Base-by-base conservation (phyloP, 441 rosid genomes). In the Biscutella laevigata region DNA sequence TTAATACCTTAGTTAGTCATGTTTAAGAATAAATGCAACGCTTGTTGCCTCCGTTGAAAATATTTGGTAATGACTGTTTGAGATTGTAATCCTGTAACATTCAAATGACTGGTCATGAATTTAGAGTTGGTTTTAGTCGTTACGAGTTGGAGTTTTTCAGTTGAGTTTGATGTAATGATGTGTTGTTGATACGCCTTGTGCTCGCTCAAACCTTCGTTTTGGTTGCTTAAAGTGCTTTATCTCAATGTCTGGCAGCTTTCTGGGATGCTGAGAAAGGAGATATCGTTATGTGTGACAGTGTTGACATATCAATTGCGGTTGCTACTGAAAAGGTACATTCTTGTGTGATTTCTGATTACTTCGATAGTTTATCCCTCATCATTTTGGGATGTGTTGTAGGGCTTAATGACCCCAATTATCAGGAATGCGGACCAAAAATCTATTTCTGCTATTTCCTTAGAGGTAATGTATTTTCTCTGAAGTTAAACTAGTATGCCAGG, bases 261-360 rank as follows among this genome's bases (percentile, higher is more conserved):
- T 92, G 96, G 98, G 71, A 81, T 71, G 73, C 56, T 64, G 83
- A 78, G 60, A 88, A 82, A 64, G 92, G 77, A 59, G 92, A 86
- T 64, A 52, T 81, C 33, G 67, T 84, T 70, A 57, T 71, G 59
- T 82, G 81, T 26, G 76, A 88, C 45, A 70, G 82, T 45, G 82
- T 92, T 65, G 98, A 88, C 77, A 75, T 92, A 75, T 86, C 96
- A 52, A 77, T 92, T 74, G 96, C 98, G 20, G 98, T 92, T 63
- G 98, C 98, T 17, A 88, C 95, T 60, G 96, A 92, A 66, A 92
- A 88, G 95, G 98, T 88, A 75, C 59, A 55, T 38, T 52, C 47
- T 53, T 34, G 17, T 43, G 60, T 10, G 37, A 49, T 20, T 30
- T 57, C 37, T 14, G 42, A 16, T 58, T 20, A 51, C 33, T 34